Evolutionary conservation across 192 early-diverging fungal genomes (phyloP), one percentile per base, ranked within the genome.

Genomic region (Phycomyces nitens): DNA sequence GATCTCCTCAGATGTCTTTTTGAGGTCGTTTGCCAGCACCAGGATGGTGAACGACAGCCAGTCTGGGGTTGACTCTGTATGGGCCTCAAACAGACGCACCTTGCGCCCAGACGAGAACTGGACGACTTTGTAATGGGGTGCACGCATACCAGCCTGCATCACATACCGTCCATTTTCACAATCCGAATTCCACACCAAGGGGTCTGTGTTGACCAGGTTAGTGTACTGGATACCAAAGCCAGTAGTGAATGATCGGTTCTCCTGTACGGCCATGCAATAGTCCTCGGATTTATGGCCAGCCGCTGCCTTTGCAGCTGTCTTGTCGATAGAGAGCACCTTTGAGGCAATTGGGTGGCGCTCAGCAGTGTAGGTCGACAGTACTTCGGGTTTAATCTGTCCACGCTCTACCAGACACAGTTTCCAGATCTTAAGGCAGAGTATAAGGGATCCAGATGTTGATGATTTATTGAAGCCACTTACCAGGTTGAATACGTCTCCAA

Each of bases 401-500:
- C 41, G 43, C 58, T 71, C 69, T n/a, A 65, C 69, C 62, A 71
- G 34, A 26, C 23, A 24, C 15, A 71, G 16, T 27, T 71, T 71
- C 69, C 69, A 71, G 8, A 71, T 50, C 66, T 68, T 41, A 39
- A n/a, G 20, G 41, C 18, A 20, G 41, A 53, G 27, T 16, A 60
- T 6, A 23, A 44, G 23, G 50, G 12, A 20, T 9, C 20, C n/a
- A 21, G n/a, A 34, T 27, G 11, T 51, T 15, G n/a, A n/a, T n/a
- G n/a, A n/a, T n/a, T n/a, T n/a, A n/a, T n/a, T n/a, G n/a, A n/a
- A n/a, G n/a, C n/a, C n/a, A 27, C 26, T 68, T 49, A 68, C 62
- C 38, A 71, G 40, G 43, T 71, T 71, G 44, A 65, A 71, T 1
- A 71, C 62, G 38, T 71, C 69, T 20, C 69, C 69, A 38, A 71